Evolutionary conservation across 768 basidiomycete species (phyloP), one percentile per base, ranked within the genome.

Genomic region (Tulasnella sp.): DNA sequence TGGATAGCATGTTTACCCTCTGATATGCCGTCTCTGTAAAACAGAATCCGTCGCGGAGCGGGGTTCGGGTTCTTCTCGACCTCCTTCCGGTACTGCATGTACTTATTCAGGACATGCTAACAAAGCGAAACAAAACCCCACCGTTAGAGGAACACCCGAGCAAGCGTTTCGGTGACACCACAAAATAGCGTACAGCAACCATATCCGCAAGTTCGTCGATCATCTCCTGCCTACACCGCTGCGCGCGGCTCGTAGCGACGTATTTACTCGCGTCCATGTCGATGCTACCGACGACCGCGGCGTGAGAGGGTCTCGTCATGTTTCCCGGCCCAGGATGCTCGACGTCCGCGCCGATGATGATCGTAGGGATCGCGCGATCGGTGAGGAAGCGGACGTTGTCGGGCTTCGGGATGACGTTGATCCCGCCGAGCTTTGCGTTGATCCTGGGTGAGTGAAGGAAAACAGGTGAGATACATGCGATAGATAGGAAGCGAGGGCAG

Each of bases 341-440:
- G 22, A 66, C 37, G 17, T 66, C 62, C 0, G 59, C 52, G 5
- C 91, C 92, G 85, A 93, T 88, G 63, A 94, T 86, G 7, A 94
- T 86, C 0, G 91, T 91, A 1, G 91, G 92, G 76, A 87, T 86
- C 32, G 85, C 82, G 0, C 88, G 86, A 76, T 94, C 91, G 0
- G 87, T 86, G 9, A 94, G 81, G 9, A 86, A 83, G 0, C 85
- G 82, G 1, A 90, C 88, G 0, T 88, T 88, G 16, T 84, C 81
- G 0, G 89, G 84, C 66, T 91, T 89, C 0, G 91, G 91, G 37
- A 94, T 83, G 1, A 87, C 86, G 77, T 94, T 94, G 77, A 92
- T 89, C 0, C 92, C 92, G 14, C 91, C 92, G 0, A 93, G 82
- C 78, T 94, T 92, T 17, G 91, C 91, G 73, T 93, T 93, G 76